Conservation (phyloP, 176 grass and related monocot species). For the Miscanthus lutarioriparius region DNA sequence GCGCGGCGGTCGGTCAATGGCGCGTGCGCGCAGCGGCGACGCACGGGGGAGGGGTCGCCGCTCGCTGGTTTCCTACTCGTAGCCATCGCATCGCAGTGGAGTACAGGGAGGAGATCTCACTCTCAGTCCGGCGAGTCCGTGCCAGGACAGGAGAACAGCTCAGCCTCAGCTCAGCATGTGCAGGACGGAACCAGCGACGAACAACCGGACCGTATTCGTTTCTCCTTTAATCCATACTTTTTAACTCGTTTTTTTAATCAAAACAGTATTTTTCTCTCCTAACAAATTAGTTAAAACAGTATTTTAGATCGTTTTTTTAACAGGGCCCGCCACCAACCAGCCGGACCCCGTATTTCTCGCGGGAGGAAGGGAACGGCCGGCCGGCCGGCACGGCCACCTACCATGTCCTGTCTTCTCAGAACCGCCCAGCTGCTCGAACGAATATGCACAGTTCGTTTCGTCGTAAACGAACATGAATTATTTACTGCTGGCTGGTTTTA, state of each 20-base stretch:
- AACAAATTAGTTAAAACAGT: too few relatives aligned
- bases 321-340: conserved; percentile 20
- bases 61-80: background rate
- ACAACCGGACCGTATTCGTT: too few relatives aligned
- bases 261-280: too few relatives aligned
- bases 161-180: conserved; percentile 14
- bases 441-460: too few relatives aligned
- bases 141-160: background rate
- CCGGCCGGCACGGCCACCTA: background rate
- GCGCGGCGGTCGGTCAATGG: conserved; percentile 28
- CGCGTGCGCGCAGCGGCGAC: conserved; percentile 12
- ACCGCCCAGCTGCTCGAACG: background rate
- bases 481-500: too few relatives aligned
- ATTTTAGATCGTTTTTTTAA: too few relatives aligned
- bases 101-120: background rate
- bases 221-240: too few relatives aligned
- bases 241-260: too few relatives aligned
- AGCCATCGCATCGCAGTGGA: too few relatives aligned
- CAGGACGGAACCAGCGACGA: background rate
- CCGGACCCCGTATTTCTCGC: conserved; percentile 6
- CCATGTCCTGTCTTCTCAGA: background rate
- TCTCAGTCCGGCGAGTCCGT: background rate
- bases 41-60: background rate
- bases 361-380: background rate
- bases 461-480: too few relatives aligned